Conservation (phyloP, 2,329 filamentous ascomycete genomes). For the Neonectria ditissima region DNA sequence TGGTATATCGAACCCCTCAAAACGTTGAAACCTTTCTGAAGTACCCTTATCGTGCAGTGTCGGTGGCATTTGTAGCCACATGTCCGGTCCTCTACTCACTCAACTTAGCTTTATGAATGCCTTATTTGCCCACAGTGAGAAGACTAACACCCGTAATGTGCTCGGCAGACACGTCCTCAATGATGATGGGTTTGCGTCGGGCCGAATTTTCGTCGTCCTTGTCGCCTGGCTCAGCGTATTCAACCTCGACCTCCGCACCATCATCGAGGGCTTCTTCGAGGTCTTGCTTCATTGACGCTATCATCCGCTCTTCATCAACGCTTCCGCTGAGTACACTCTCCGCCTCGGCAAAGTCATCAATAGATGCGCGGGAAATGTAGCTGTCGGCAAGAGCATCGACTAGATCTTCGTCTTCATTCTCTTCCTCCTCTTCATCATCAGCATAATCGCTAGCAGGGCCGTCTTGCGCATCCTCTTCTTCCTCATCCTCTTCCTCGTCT, state of each 20-base stretch:
- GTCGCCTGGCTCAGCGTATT: slow-evolving; percentile 45
- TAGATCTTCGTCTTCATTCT: slow-evolving; percentile 55
- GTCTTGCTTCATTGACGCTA: slow-evolving; percentile 53
- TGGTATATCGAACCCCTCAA: slow-evolving; percentile 28
- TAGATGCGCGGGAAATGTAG: slow-evolving; percentile 46
- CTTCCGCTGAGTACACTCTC: slow-evolving; percentile 59
- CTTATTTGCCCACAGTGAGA: slow-evolving; percentile 59
- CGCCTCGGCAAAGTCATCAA: slow-evolving; percentile 54
- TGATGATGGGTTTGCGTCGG: slow-evolving; percentile 38
- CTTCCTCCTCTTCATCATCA: slow-evolving; percentile 58
- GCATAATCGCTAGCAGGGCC: slow-evolving; percentile 58
- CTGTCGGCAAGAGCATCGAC: slow-evolving; percentile 48
- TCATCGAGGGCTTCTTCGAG: slow-evolving; percentile 51
- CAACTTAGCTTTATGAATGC: slow-evolving; percentile 47
- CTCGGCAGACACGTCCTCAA: slow-evolving; percentile 65
- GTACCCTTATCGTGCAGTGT: slow-evolving; percentile 27
- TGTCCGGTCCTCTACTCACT: slow-evolving; percentile 35
- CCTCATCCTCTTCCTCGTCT: slow-evolving; percentile 70
- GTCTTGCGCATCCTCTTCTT: slow-evolving; percentile 65
- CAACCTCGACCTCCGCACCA: slow-evolving; percentile 49
- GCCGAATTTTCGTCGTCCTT: slow-evolving; percentile 42
- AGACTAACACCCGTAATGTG: slow-evolving; percentile 70
- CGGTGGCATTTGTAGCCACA: slow-evolving; percentile 26
- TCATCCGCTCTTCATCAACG: slow-evolving; percentile 58
- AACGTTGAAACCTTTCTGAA: slow-evolving; percentile 29